phyloP scores from a whole-genome alignment of 2,329 filamentous ascomycete genomes.

The Hypoxylon rubiginosum region DNA sequence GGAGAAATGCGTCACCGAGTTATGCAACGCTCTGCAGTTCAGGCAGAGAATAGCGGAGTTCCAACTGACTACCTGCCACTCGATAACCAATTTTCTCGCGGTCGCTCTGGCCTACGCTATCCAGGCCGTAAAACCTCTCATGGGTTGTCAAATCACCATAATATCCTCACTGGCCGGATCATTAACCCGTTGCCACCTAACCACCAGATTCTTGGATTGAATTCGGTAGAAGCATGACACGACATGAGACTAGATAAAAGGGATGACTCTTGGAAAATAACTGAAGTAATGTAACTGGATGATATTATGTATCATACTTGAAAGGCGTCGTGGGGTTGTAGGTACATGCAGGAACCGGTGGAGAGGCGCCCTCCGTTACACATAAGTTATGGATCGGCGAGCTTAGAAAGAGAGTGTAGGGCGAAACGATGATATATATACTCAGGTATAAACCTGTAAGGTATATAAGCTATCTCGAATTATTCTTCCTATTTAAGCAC shows the following conservation, averaged over 20 bases:
- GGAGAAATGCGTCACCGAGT: not conserved
- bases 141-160: not conserved
- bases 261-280: conserved; percentile 12
- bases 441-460: not conserved
- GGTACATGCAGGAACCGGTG: conserved; percentile 18
- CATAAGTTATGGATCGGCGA: not conserved
- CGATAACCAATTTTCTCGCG: not conserved
- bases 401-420: not conserved
- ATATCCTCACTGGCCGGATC: conserved; percentile 1
- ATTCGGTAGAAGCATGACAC: conserved; percentile 6
- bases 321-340: conserved; percentile 29
- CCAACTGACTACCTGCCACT: not conserved
- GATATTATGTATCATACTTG: conserved; percentile 34
- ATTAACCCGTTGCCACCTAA: conserved; percentile 14
- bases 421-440: conserved; percentile 22
- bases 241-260: conserved; percentile 5
- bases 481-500: conserved; percentile 10
- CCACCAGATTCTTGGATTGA: conserved; percentile 1
- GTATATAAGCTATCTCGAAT: too few species aligned
- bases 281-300: conserved; percentile 4
- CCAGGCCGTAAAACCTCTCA: not conserved
- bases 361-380: not conserved
- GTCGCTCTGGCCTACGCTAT: not conserved
- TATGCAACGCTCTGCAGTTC: not conserved
- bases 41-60: not conserved